Conservation (phyloP, 2,329 filamentous ascomycete species). For the Leptographium wingfieldii region DNA sequence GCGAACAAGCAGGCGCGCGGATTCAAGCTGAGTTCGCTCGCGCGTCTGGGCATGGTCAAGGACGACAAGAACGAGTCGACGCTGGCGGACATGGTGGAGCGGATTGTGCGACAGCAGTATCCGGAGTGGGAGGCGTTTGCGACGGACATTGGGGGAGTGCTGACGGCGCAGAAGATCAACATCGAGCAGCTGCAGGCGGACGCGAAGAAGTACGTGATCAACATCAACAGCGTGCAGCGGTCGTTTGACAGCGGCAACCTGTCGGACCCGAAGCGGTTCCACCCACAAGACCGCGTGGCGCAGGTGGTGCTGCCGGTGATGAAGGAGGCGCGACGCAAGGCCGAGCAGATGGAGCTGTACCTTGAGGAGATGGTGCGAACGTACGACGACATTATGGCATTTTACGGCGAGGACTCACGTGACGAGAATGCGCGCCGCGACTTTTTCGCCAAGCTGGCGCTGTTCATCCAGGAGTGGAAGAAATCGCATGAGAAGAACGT, state of each 20-base stretch:
- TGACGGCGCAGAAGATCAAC: slow-evolving; percentile 78
- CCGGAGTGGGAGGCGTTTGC: slow-evolving; percentile 87
- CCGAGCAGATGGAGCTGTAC: slow-evolving; percentile 89
- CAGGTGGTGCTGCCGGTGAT: slow-evolving; percentile 85
- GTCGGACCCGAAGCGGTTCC: slow-evolving; percentile 94
- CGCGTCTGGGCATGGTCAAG: slow-evolving; percentile 91
- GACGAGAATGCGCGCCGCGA: slow-evolving; percentile 90
- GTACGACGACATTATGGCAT: slow-evolving; percentile 91
- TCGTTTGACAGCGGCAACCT: slow-evolving; percentile 88
- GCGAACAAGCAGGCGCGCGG: slow-evolving; percentile 95
- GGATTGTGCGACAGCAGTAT: slow-evolving; percentile 92
- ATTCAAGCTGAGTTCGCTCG: slow-evolving; percentile 94
- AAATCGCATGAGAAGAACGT: slow-evolving; percentile 91
- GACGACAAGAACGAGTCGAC: slow-evolving; percentile 98
- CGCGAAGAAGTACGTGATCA: slow-evolving; percentile 85
- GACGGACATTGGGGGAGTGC: slow-evolving; percentile 70
- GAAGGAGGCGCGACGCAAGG: slow-evolving; percentile 93
- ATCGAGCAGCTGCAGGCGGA: slow-evolving; percentile 83
- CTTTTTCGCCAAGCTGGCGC: slow-evolving; percentile 88
- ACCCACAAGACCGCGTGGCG: slow-evolving; percentile 88
- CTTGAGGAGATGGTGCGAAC: slow-evolving; percentile 83
- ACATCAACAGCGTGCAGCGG: slow-evolving; percentile 84
- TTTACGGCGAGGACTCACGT: slow-evolving; percentile 85
- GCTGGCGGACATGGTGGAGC: slow-evolving; percentile 88
- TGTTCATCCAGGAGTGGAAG: slow-evolving; percentile 91